Evolutionary conservation across 352 stramenopile genomes (phyloP), one percentile per base, ranked within the genome.

Genomic region (Globisporangium sylvaticum): DNA sequence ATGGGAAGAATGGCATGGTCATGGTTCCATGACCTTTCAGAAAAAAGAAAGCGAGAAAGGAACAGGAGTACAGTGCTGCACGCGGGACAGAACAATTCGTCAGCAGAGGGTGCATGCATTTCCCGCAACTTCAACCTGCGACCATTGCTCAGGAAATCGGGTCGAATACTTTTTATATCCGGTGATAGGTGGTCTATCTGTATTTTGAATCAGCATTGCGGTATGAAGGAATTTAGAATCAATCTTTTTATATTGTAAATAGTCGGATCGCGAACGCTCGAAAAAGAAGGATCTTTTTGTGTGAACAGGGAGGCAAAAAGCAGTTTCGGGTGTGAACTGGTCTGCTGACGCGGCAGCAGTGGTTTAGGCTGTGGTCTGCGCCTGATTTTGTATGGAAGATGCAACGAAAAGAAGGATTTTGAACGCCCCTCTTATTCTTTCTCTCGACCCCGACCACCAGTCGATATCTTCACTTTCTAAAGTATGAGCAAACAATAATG

Each of bases 71-170:
- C 42, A 39, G n/a, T 65, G 14, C 20, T 6, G 8, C 15, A 58
- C 27, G 8, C 1, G 4, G 44, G 27, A 65, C 42, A 55, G 4
- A 57, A 27, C 54, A 57, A 10, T 46, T 12, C 4, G 10, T 57
- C n/a, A 14, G 6, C 22, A 24, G n/a, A 18, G 44, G 44, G 3
- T n/a, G 15, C 22, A 42, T 3, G 8, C 24, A 24, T 9, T 29
- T 31, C 42, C 1, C 29, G 5, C 59, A 65, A 58, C 59, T 65
- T 65, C 59, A 65, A 65, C 39, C 15, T 65, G 31, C 37, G 37
- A 46, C 37, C 37, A 37, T 12, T 42, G 14, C 4, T 14, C 34
- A 14, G 34, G 34, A 37, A 37, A 37, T 9, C 4, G 10, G 12
- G 14, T 0, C 4, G 0, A 20, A 46, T 46, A 46, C 14, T 46